Evolutionary conservation across 2,329 filamentous ascomycete species (phyloP).

Genomic region (Monilinia aucupariae): DNA sequence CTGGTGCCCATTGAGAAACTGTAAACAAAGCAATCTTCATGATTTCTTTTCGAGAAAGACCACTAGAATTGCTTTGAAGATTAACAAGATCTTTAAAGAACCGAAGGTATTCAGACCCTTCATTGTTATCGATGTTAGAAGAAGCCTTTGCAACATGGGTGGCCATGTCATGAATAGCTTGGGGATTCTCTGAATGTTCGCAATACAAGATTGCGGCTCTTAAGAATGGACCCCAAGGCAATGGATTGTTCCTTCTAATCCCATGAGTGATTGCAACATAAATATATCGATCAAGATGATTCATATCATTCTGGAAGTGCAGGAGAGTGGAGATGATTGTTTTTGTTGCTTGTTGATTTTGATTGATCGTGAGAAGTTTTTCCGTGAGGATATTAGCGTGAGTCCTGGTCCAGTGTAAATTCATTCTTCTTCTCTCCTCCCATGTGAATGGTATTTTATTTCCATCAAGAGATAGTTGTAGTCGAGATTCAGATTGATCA

Average conservation of each 20-base stretch:
- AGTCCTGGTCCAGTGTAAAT: slow-evolving; percentile 40
- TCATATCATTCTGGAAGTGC: slow-evolving; percentile 43
- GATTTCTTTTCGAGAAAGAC: slow-evolving; percentile 37
- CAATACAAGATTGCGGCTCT: slow-evolving; percentile 33
- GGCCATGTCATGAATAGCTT: slow-evolving; percentile 24
- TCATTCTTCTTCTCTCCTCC: slow-evolving; percentile 44
- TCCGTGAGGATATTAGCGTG: slow-evolving; percentile 52
- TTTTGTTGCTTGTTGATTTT: slow-evolving; percentile 48
- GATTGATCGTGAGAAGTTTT: slow-evolving; percentile 59
- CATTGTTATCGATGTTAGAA: slow-evolving; percentile 26
- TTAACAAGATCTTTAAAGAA: slow-evolving; percentile 33
- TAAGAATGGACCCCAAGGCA: slow-evolving; percentile 29
- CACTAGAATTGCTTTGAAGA: slow-evolving; percentile 17
- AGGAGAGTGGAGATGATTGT: slow-evolving; percentile 55
- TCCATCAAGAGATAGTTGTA: slow-evolving; percentile 1
- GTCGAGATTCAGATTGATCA: slow-evolving; percentile 1
- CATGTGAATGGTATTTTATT: slow-evolving; percentile 41
- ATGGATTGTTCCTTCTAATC: slow-evolving; percentile 24
- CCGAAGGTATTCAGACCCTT: slow-evolving; percentile 32
- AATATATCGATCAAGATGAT: slow-evolving; percentile 45
- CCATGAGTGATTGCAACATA: slow-evolving; percentile 37
- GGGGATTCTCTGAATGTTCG: slow-evolving; percentile 27
- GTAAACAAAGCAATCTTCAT: slow-evolving; percentile 38
- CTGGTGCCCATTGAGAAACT: slow-evolving; percentile 46
- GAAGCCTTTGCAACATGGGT: slow-evolving; percentile 27